Evolutionary conservation across 208 protist species (phyloP).

Genomic region (Acanthamoeba triangularis): DNA sequence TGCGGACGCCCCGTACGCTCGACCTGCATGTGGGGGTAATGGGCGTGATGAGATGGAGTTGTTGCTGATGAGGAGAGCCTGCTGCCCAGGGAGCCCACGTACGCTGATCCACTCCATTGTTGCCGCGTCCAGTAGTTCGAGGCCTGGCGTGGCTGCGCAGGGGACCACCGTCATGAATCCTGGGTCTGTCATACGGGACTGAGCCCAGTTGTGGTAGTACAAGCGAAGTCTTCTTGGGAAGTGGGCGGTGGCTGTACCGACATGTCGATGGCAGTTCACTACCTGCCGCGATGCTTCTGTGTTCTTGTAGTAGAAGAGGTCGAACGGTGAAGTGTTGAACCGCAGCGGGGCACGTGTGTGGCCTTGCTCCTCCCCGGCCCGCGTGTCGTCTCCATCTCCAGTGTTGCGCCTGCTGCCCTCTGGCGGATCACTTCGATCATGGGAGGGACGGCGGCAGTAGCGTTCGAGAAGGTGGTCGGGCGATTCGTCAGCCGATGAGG

Average conservation of each 20-base stretch:
- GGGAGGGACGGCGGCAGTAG: background rate
- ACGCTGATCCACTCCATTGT: background rate
- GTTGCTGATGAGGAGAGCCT: background rate
- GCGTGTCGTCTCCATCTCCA: background rate
- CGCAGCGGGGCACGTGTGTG: background rate
- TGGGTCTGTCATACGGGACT: background rate
- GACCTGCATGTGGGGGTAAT: background rate
- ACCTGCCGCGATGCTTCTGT: background rate
- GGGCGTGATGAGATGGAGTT: background rate
- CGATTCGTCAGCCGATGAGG: background rate
- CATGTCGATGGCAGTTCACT: background rate
- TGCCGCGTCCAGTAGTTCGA: background rate
- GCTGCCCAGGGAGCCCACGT: background rate
- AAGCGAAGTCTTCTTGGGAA: background rate
- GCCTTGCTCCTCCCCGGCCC: background rate
- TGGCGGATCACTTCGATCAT: background rate
- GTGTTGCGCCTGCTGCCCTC: background rate
- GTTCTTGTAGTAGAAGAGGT: slow-evolving; percentile 6
- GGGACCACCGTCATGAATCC: slow-evolving; percentile 16
- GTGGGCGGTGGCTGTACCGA: background rate
- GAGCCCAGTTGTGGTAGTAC: background rate
- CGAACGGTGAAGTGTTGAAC: background rate
- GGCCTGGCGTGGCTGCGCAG: background rate
- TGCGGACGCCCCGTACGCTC: background rate
- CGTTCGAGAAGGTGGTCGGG: background rate